phyloP scores from a whole-genome alignment of 805 yeast species.

The Candida easanensis region DNA sequence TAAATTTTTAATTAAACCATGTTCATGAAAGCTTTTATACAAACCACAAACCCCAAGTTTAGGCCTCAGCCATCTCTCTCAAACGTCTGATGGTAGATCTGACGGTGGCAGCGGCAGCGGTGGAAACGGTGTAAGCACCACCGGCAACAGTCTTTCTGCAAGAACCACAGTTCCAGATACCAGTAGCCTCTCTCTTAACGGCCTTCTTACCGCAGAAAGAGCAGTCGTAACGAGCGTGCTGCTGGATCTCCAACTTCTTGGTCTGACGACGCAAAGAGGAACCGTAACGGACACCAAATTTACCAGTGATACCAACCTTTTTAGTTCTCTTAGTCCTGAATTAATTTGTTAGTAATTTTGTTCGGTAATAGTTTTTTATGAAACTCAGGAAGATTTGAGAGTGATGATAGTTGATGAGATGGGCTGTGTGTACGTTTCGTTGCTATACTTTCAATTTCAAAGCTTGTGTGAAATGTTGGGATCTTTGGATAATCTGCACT shows the following conservation, averaged over 20 bases:
- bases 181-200: slow-evolving; percentile 96
- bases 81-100: slow-evolving; percentile 99
- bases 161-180: slow-evolving; percentile 97
- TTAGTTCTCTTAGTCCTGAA: slow-evolving; percentile 99
- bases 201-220: slow-evolving; percentile 99
- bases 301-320: slow-evolving; percentile 99
- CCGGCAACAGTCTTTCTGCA: slow-evolving; percentile 98
- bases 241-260: slow-evolving; percentile 98
- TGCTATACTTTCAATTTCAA: too few species aligned
- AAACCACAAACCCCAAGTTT: slow-evolving; percentile 36
- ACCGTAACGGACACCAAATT: slow-evolving; percentile 99
- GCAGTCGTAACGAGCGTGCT: slow-evolving; percentile 98
- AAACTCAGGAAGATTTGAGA: too few species aligned
- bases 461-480: too few species aligned
- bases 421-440: too few species aligned
- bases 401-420: neutral
- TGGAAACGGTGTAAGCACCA: slow-evolving; percentile 99
- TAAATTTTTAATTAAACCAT: slow-evolving; percentile 10
- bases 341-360: slow-evolving; percentile 39
- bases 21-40: slow-evolving; percentile 27
- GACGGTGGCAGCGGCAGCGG: slow-evolving; percentile 99
- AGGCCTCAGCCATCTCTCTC: slow-evolving; percentile 99
- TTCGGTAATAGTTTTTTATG: neutral
- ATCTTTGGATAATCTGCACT: neutral
- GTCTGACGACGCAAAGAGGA: slow-evolving; percentile 99